Base-by-base conservation (phyloP, 2,329 filamentous ascomycete genomes). In the Fusarium decemcellulare region DNA sequence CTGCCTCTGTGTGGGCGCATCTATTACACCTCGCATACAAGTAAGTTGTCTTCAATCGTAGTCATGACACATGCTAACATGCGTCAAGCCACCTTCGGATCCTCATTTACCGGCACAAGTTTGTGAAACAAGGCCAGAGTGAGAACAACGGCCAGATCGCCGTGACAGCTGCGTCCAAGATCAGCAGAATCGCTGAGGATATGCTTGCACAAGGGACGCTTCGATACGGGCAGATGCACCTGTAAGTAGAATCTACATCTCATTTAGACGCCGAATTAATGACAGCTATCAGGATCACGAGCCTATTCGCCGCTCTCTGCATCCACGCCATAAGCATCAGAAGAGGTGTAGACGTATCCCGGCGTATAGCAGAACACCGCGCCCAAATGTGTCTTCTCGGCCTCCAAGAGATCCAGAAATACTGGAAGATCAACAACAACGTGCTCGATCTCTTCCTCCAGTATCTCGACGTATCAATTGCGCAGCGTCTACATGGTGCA, bases 381-480 rank as follows among this genome's bases (percentile, higher is more conserved):
- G 79, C 80, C 2, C 78, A 80, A 36, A 76, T 80, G 64, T 81
- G 79, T 39, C 77, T 81, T 2, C 67, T 81, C 4, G 78, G 78
- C 5, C 72, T 81, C 2, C 76, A 80, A 42, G 80, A 81, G 63
- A 74, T 81, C 1, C 78, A 81, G 29, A 80, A 80, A n/a, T 81
- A 80, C 67, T 81, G 79, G 79, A 72, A 77, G 16, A 80, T 81
- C 62, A 81, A 81, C 72, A 81, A 79, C 65, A 79, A 79, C 36
- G 71, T 81, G 1, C 73, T 81, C 7, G 79, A 81, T 27, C 64
- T 81, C 7, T 81, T 81, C 30, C 67, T 81, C 0, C 78, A 77
- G 27, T 81, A 81, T 5, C 76, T 81, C 7, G 80, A 81, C 57
- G 76, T 77, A 12, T 79, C 80, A 4, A 81, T 81, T 32, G 78